Evolutionary conservation across 2,329 filamentous ascomycete species (phyloP).

Genomic region (Colletotrichum camelliae): DNA sequence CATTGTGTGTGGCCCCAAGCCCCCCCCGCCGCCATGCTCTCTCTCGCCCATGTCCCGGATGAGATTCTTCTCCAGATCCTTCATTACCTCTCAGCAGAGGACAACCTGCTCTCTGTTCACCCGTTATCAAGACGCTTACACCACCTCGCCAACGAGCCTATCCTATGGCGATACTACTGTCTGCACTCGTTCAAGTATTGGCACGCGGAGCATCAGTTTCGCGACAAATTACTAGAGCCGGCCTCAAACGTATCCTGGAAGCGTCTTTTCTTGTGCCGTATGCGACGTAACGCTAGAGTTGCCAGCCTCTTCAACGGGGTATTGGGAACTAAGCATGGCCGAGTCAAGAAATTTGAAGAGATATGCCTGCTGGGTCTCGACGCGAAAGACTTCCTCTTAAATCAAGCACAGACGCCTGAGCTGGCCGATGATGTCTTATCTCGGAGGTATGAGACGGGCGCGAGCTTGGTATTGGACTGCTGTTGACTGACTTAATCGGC

Average conservation of each 20-base stretch:
- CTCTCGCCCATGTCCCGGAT: constrained; percentile 68
- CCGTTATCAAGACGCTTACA: constrained; percentile 68
- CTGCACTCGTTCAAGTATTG: constrained; percentile 73
- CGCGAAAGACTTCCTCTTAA: constrained; percentile 82
- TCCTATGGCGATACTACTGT: constrained; percentile 85
- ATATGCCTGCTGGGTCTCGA: constrained; percentile 82
- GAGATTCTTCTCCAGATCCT: constrained; percentile 87
- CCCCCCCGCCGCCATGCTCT: constrained; percentile 29
- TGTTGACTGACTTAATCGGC: constrained; percentile 10
- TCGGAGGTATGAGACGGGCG: constrained; percentile 54
- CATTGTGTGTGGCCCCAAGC: not conserved
- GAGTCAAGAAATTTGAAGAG: constrained; percentile 71
- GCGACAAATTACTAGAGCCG: constrained; percentile 56
- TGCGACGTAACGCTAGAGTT: constrained; percentile 56
- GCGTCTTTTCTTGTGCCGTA: constrained; percentile 63
- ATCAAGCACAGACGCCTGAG: constrained; percentile 65
- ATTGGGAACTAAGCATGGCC: constrained; percentile 71
- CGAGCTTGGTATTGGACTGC: not conserved
- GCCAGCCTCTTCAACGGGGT: constrained; percentile 68
- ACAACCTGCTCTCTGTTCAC: constrained; percentile 55
- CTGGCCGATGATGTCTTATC: constrained; percentile 77
- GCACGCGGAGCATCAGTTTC: constrained; percentile 69
- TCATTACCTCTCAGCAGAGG: constrained; percentile 61
- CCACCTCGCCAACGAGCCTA: constrained; percentile 69
- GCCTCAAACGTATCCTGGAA: constrained; percentile 76